Conservation (phyloP, 331 rosid genomes). For the Dryas integrifolia region DNA sequence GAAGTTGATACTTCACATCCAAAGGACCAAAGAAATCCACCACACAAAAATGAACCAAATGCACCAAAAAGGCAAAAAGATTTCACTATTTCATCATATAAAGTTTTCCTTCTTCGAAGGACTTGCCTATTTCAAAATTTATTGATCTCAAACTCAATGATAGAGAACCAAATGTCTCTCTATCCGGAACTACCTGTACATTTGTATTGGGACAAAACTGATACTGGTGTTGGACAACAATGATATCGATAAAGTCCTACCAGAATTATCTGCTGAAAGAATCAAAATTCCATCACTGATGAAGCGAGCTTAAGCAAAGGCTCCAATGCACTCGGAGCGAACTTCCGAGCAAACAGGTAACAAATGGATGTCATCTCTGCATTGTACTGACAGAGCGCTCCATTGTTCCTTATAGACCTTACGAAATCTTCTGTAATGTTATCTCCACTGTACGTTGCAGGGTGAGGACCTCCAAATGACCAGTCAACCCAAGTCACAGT, state of each 20-base stretch:
- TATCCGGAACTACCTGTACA: slow-evolving; percentile 8
- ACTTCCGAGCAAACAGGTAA: slow-evolving; percentile 90
- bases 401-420: slow-evolving; percentile 56
- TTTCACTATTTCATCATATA: too few relatives aligned
- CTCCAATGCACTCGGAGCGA: slow-evolving; percentile 56
- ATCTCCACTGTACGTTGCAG: slow-evolving; percentile 51
- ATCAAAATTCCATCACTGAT: slow-evolving; percentile 59
- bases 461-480: slow-evolving; percentile 92
- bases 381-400: slow-evolving; percentile 65
- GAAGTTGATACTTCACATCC: too few relatives aligned
- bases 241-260: not conserved
- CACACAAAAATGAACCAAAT: too few relatives aligned
- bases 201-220: not conserved
- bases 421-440: slow-evolving; percentile 56
- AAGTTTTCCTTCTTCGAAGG: not conserved
- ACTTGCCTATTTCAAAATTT: not conserved
- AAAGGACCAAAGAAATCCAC: too few relatives aligned
- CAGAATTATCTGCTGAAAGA: not conserved
- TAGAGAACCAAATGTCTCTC: not conserved
- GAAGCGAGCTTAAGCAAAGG: slow-evolving; percentile 64
- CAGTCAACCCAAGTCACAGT: slow-evolving; percentile 92
- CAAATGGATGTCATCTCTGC: slow-evolving; percentile 68
- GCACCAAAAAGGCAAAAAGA: too few relatives aligned
- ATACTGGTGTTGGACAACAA: not conserved
- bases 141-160: slow-evolving; percentile 4